phyloP scores from a whole-genome alignment of 2,329 filamentous ascomycete species.

The Aspergillus sp. region DNA sequence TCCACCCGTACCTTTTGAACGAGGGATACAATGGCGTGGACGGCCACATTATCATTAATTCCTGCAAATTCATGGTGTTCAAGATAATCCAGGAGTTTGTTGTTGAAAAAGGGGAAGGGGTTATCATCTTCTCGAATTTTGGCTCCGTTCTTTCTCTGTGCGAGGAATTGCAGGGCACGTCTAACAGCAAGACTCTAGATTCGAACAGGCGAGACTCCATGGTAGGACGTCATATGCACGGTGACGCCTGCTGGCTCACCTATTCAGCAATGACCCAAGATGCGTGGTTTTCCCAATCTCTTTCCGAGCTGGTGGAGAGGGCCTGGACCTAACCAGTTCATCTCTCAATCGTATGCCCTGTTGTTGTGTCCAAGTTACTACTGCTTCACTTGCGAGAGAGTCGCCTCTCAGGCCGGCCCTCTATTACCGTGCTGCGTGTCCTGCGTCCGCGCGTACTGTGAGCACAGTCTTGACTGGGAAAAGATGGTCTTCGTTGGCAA shows the following conservation, averaged over 20 bases:
- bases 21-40: conserved; percentile 38
- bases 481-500: conserved; percentile 44
- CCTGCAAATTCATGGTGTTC: conserved; percentile 50
- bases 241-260: conserved; percentile 45
- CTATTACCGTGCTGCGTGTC: conserved; percentile 46
- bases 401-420: conserved; percentile 37
- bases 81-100: conserved; percentile 31
- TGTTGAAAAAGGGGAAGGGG: conserved; percentile 29
- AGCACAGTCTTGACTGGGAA: conserved; percentile 51
- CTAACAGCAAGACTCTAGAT: conserved; percentile 34
- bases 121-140: conserved; percentile 52
- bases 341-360: conserved; percentile 36
- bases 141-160: conserved; percentile 44
- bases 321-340: conserved; percentile 48
- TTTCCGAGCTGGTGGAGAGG: conserved; percentile 48
- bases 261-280: conserved; percentile 44
- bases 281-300: conserved; percentile 50
- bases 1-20: conserved; percentile 47
- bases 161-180: conserved; percentile 43
- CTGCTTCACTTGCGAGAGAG: conserved; percentile 47
- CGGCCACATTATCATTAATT: conserved; percentile 43
- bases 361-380: conserved; percentile 47
- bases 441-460: conserved; percentile 50
- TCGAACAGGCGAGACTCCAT: conserved; percentile 45
- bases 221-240: conserved; percentile 42